Base-by-base conservation (phyloP, 2,329 filamentous ascomycete genomes). In the Diaporthe australafricana region DNA sequence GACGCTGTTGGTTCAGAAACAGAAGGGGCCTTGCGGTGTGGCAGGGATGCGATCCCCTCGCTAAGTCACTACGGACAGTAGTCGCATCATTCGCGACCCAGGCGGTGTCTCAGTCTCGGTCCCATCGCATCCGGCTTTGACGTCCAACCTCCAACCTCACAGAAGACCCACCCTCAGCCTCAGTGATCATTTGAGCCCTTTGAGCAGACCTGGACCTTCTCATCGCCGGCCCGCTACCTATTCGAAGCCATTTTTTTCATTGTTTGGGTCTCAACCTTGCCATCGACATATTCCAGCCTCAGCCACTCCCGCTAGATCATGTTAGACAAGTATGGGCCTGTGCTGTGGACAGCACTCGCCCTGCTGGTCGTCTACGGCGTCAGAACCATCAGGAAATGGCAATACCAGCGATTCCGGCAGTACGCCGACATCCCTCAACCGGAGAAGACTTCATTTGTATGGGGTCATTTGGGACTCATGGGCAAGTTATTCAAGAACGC, bases 401-500 rank as follows among this genome's bases (percentile, higher is more conserved):
- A 27, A 17, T 72, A 70, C 42, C 40, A 60, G 52, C 68, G 71
- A 20, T 50, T 72, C 25, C 16, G 67, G 40, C 71, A 72, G 47
- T 72, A 53, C 11, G 60, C 71, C 12, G 60, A 35, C 16, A 40
- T 72, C 27, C 71, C 71, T 22, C 71, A 72, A 53, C 65, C 50
- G 11, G 50, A 25, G 35, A 62, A 72, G 68, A 25, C 68, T 6
- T 70, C 68, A n/a, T 50, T 72, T 38, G 6, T 72, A 1, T 70
- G 68, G 71, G 71, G 71, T 16, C 71, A 72, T 48, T n/a, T 72
- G 45, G 45, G 20, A 38, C n/a, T 60, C 27, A 63, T 72, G 40
- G 38, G 27, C 22, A 22, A 62, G 17, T 35, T 72, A 27, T 52
- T 60, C 38, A 70, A 53, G 45, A 60, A 40, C 11, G 30, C 20